Evolutionary conservation across 2,329 filamentous ascomycete species (phyloP), one percentile per base, ranked within the genome.

Genomic region (Ophiostoma perfectum): DNA sequence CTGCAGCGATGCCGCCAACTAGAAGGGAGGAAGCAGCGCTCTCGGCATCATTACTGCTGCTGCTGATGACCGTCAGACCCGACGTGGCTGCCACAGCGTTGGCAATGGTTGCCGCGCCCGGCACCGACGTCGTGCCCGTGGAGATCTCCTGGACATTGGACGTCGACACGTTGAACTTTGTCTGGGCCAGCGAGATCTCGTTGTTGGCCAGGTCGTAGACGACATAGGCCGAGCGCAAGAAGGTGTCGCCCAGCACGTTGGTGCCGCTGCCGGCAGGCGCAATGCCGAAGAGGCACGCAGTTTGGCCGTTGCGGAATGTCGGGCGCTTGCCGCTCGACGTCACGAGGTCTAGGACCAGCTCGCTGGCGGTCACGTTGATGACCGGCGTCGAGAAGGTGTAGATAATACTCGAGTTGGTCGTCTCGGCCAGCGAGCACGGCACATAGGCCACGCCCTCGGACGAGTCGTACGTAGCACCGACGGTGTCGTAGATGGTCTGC

Each of bases 201-300:
- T 91, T 87, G 76, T 90, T 91, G 41, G 81, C 85, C 36, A 92
- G 80, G 75, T 92, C 89, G 75, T 90, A 92, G 11, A 93, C 90
- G 14, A 91, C 84, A 73, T 93, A 93, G 0, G 90, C 90, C 47
- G 87, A 89, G 64, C 90, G 82, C 67, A 93, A 80, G 76, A 93
- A 93, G 0, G 90, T 90, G 75, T 92, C 90, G 16, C 90, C 90
- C 41, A 93, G 79, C 2, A 91, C 85, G 60, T 83, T 82, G n/a
- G 83, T 83, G 42, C 82, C 80, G 1, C 76, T 72, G 2, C 81
- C 82, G 1, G 87, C 82, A 1, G 88, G 86, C 2, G 84, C 81
- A 71, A 92, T 84, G 68, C 89, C 90, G 73, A 92, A 90, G 47
- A 88, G 80, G 72, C 90, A 92, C 8, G 86, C 84, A 0, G 79